A percentile compares a stretch with the other conserved stretches of the same genome.
Evolutionary conservation across 2,329 filamentous ascomycete genomes (phyloP).

Genomic region (Trichothecium sympodiale): DNA sequence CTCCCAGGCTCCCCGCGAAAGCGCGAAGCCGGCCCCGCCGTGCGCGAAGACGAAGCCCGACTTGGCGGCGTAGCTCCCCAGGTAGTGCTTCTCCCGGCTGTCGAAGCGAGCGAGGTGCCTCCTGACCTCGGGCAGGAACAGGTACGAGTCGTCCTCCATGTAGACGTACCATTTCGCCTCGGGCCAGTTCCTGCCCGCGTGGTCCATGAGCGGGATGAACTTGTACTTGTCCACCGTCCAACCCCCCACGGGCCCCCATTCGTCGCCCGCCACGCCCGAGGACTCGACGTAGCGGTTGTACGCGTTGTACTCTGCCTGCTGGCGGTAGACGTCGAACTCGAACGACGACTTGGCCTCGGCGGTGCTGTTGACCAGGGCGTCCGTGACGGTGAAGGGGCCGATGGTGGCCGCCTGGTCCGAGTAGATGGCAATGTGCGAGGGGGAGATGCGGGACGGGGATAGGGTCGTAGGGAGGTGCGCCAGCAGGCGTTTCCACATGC

Average conservation of each 20-base stretch:
- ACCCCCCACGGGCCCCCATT: constrained; percentile 12
- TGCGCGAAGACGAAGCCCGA: constrained; percentile 13
- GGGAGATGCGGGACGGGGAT: constrained; percentile 5
- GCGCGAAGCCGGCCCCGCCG: constrained; percentile 13
- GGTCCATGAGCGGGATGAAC: constrained; percentile 13
- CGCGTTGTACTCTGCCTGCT: constrained; percentile 12
- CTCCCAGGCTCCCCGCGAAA: constrained; percentile 14
- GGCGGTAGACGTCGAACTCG: constrained; percentile 14
- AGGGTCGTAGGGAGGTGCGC: constrained; percentile 12
- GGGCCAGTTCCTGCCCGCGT: constrained; percentile 12
- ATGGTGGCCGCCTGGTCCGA: constrained; percentile 11
- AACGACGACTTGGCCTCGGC: constrained; percentile 6
- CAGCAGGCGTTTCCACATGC: constrained; percentile 14
- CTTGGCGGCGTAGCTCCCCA: constrained; percentile 13
- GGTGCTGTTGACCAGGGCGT: constrained; percentile 13
- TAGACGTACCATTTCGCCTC: constrained; percentile 15
- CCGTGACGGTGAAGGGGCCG: constrained; percentile 10
- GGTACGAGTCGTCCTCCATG: constrained; percentile 14
- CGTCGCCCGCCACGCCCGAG: constrained; percentile 11
- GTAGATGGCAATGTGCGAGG: constrained; percentile 12
- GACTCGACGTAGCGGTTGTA: constrained; percentile 13
- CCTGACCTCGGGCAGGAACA: constrained; percentile 12
- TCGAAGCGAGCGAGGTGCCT: constrained; percentile 11
- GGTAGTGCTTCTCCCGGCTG: constrained; percentile 10
- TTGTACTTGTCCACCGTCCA: constrained; percentile 17